Conservation (phyloP, 495 filamentous ascomycete genomes). For the Tuber umbilicatum region DNA sequence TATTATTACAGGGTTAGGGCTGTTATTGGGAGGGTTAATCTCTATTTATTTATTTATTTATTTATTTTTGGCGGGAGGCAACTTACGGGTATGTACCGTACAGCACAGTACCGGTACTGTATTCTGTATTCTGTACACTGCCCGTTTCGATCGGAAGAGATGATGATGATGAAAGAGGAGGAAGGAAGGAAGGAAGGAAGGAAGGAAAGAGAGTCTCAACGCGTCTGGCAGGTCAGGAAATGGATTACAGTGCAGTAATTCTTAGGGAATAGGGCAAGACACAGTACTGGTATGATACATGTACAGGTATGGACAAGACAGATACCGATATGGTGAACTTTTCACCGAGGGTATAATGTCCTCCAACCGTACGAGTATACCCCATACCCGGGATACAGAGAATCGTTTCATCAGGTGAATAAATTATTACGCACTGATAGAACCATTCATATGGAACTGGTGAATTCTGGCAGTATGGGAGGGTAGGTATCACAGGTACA, state of each 20-base stretch:
- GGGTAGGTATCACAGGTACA: neutral
- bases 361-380: neutral
- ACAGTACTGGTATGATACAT: too few relatives aligned
- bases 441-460: neutral
- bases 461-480: neutral
- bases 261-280: neutral
- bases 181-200: neutral
- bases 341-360: neutral
- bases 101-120: neutral
- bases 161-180: neutral
- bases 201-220: neutral
- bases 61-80: neutral
- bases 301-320: too few relatives aligned
- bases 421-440: neutral
- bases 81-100: neutral
- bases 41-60: neutral
- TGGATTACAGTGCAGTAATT: neutral
- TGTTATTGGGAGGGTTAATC: neutral
- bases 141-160: neutral
- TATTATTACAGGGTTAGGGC: neutral
- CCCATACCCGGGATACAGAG: neutral
- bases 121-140: too few relatives aligned
- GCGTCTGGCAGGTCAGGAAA: neutral
- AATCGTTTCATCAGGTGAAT: neutral
- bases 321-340: neutral